Evolutionary conservation across 352 stramenopile genomes (phyloP).

Genomic region (Globisporangium nodosum): DNA sequence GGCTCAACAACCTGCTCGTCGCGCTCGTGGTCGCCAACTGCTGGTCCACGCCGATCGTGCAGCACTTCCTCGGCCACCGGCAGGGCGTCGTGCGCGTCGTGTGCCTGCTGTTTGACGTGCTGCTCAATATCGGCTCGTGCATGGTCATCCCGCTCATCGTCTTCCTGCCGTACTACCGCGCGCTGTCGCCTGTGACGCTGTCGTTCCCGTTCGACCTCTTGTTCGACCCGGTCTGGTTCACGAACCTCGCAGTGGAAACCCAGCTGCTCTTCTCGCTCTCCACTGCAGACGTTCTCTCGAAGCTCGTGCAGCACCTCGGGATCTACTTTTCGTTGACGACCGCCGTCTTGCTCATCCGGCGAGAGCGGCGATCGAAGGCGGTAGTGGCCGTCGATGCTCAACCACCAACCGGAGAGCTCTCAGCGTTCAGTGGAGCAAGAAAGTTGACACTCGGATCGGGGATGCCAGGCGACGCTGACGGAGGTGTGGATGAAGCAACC

Average conservation of each 20-base stretch:
- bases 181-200: conserved; percentile 8
- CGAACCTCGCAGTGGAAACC: conserved; percentile 17
- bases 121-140: conserved; percentile 12
- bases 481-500: neutral
- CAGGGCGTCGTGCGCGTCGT: neutral
- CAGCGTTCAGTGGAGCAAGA: too few relatives aligned
- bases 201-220: conserved; percentile 13
- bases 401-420: too few relatives aligned
- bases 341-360: neutral
- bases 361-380: neutral
- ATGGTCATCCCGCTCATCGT: conserved; percentile 6
- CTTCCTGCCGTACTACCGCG: conserved; percentile 6
- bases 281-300: conserved; percentile 12
- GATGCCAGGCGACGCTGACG: too few relatives aligned
- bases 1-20: conserved; percentile 11
- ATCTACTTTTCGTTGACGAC: conserved; percentile 15
- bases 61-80: conserved; percentile 3
- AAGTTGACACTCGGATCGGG: too few relatives aligned
- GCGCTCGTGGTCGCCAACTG: conserved; percentile 6
- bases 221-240: conserved; percentile 18
- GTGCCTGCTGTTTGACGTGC: conserved; percentile 3
- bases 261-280: conserved; percentile 16
- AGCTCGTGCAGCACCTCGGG: conserved; percentile 17
- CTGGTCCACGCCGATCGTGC: conserved; percentile 8
- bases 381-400: neutral